Evolutionary conservation across 345 rosid genomes (phyloP), one percentile per base, ranked within the genome.

Genomic region (Durio zibethinus): DNA sequence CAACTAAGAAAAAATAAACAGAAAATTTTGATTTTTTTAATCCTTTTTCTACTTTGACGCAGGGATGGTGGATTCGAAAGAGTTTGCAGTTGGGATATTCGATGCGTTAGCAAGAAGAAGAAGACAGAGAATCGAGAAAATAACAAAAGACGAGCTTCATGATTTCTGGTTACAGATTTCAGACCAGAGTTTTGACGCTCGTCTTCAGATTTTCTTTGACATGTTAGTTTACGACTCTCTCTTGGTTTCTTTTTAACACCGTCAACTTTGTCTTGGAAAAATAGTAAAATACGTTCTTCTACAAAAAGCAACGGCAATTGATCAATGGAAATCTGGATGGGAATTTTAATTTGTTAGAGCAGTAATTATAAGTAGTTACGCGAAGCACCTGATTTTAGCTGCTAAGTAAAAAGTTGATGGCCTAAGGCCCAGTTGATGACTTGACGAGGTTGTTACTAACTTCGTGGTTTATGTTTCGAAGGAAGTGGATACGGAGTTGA

Each of bases 201-300:
- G 94, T 70, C 97, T 96, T 73, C 99, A 96, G 76, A 93, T 96
- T 78, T 93, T 96, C 91, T 96, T 96, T 66, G 99, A 96, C 73
- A 92, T 96, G 97, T 93, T 54, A 11, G 90, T 36, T 50, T 18
- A 42, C 47, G 52, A 47, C 20, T 14, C 10, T 36, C 38, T 36
- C 38, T 36, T 36, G 38, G 38, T 18, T 21, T 20, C 5, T 40
- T 12, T 6, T 42, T 36, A 6, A 36, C 38, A 6, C 36, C 36
- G 36, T 33, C 4, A 33, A 33, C 36, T 33, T 33, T 33, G 5
- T 69, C 38, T 20, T 59, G 50, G 33, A 12, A 1, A 10, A 10
- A 3, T 33, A 15, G 8, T 2, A 33, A 33, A 33, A 33, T 33
- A 4, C 36, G 31, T 47, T 72, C n/a, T 38, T 73, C 77, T 0